Base-by-base conservation (phyloP, 805 yeast genomes). In the Grigorovia humatica region DNA sequence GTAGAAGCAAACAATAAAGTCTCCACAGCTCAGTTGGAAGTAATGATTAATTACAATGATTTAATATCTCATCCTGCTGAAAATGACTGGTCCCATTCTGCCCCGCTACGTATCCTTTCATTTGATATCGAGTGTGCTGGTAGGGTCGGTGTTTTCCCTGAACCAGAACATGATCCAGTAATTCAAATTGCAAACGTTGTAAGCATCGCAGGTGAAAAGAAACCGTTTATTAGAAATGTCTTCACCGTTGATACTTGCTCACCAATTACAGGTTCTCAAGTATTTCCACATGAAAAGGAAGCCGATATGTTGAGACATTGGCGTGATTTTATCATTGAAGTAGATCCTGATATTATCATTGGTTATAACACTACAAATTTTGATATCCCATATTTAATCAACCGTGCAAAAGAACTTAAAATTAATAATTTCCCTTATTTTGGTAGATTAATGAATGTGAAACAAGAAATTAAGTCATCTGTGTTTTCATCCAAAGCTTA, bases 111-210 rank as follows among this genome's bases (percentile, higher is more conserved):
- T 62, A 82, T 93, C 48, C 73, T 93, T 58, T 89, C 97, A 11
- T 91, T 93, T 67, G 99, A 93, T 75, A 93, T 93, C 55, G 99
- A 93, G 69, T 93, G 99, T 77, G 93, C 99, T 2, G 99, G 99
- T 46, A 80, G 99, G 69, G 85, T 88, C 57, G 99, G 99, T 50
- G 78, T 93, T 12, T 93, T 93, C 67, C 99, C 99, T 1, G 99
- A 93, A 63, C 84, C 99, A 1, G 85, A 85, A 55, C 77, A 80
- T 47, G 99, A 93, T 71, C 85, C 96, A 0, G 96, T 93, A 9
- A 93, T 93, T 63, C 99, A 95, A 69, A 95, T 93, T 56, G 99
- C 99, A 6, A 91, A 88, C 63, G 96, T 93, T 30, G 95, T 91
- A 2, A 83, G 88, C 60, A 74, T 80, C 49, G 82, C 83, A 49